Conservation (phyloP, 2,329 filamentous ascomycete species). For the Colletotrichum noveboracense region DNA sequence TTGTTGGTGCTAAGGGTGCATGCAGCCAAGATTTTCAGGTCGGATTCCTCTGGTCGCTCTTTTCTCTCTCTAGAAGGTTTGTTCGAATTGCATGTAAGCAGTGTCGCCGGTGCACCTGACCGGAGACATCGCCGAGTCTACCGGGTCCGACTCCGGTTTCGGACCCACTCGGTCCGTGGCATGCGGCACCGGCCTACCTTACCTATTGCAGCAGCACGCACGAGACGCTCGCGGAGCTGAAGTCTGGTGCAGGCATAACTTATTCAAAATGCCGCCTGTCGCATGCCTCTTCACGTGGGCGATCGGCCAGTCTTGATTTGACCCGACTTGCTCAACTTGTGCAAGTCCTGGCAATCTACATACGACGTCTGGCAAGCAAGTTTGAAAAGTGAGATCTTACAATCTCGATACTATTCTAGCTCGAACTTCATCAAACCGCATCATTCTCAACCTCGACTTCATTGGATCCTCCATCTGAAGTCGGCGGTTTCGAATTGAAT, state of each 20-base stretch:
- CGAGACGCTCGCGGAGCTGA: background rate
- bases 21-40: background rate
- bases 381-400: no score
- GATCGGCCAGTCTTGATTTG: background rate
- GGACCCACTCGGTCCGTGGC: background rate
- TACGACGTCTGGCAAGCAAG: background rate
- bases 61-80: background rate
- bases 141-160: background rate
- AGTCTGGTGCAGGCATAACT: background rate
- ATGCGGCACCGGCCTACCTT: background rate
- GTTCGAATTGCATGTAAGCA: background rate
- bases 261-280: background rate
- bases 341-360: background rate
- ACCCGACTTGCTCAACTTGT: background rate
- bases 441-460: slow-evolving; percentile 20
- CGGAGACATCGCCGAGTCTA: background rate
- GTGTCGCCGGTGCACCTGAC: background rate
- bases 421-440: background rate
- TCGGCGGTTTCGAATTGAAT: slow-evolving; percentile 34
- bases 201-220: background rate
- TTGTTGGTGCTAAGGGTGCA: background rate
- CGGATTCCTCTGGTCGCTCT: background rate
- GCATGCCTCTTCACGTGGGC: background rate
- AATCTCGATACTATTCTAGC: background rate
- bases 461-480: slow-evolving; percentile 38